Conservation (phyloP, 148 eudicot genomes). For the Nepenthes gracilis region DNA sequence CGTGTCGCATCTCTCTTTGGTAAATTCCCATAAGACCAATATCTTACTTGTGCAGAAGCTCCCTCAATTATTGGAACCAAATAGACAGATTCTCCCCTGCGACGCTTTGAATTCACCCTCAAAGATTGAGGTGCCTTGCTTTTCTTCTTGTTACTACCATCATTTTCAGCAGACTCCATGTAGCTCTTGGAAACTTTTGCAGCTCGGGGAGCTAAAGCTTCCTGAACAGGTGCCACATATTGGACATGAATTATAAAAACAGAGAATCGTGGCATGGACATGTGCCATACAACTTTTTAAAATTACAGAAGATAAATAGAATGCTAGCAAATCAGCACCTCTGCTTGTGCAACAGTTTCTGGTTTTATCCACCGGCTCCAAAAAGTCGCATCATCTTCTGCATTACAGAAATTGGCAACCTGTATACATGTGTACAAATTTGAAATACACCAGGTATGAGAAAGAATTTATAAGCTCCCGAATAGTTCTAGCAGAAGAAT, state of each 20-base stretch:
- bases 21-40: constrained; percentile 45
- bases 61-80: constrained; percentile 73
- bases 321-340: constrained; percentile 30
- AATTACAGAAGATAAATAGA: not conserved
- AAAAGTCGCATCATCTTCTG: constrained; percentile 95
- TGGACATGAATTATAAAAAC: not conserved
- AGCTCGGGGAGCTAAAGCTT: constrained; percentile 91
- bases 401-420: constrained; percentile 91
- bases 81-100: constrained; percentile 58
- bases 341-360: constrained; percentile 80
- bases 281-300: not conserved
- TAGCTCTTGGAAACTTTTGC: constrained; percentile 83
- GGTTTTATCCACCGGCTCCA: constrained; percentile 99
- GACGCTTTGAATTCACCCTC: constrained; percentile 58
- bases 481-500: not conserved
- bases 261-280: not conserved
- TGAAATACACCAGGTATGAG: not conserved
- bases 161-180: constrained; percentile 43
- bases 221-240: constrained; percentile 25
- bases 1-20: constrained; percentile 97
- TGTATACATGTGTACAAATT: constrained; percentile 17
- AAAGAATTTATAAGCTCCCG: not conserved
- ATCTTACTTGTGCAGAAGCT: constrained; percentile 56
- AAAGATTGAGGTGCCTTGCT: constrained; percentile 55
- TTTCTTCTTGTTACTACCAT: constrained; percentile 60